Percentiles rank a stretch among this genome's conserved stretches.
Evolutionary conservation across 805 yeast species (phyloP).

Genomic region (Candida pseudofarinosa): DNA sequence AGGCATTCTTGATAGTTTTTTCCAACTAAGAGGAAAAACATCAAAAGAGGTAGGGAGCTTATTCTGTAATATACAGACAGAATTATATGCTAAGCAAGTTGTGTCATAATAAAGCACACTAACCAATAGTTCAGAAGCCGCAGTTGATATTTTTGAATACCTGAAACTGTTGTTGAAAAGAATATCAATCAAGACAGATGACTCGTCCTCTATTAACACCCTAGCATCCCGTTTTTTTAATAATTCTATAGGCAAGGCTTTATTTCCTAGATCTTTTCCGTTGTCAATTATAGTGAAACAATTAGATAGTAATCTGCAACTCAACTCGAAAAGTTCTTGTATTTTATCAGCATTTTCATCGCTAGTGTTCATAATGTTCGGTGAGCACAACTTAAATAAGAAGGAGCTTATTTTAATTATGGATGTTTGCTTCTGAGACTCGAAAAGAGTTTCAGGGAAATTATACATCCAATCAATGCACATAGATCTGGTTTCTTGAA

Average conservation of each 20-base stretch:
- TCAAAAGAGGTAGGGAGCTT: constrained; percentile 27
- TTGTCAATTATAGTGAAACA: constrained; percentile 15
- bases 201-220: constrained; percentile 42
- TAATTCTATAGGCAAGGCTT: constrained; percentile 31
- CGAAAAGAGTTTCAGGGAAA: constrained; percentile 40
- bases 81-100: constrained; percentile 28
- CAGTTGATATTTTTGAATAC: constrained; percentile 2
- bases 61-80: constrained; percentile 14
- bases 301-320: constrained; percentile 8
- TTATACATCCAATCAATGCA: constrained; percentile 53
- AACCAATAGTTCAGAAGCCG: constrained; percentile 26
- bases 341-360: background rate
- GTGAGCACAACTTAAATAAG: constrained; percentile 8
- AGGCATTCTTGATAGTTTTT: constrained; percentile 11
- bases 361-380: constrained; percentile 1
- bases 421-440: constrained; percentile 49
- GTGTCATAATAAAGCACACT: constrained; percentile 46
- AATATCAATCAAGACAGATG: constrained; percentile 24
- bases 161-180: constrained; percentile 21
- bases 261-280: constrained; percentile 13
- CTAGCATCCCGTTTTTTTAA: constrained; percentile 46
- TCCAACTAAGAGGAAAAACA: constrained; percentile 31
- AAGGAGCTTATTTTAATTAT: constrained; percentile 49
- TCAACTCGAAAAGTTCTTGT: background rate
- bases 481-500: constrained; percentile 31